phyloP scores from a whole-genome alignment of 352 stramenopile genomes.

The Aphanomyces invadans region DNA sequence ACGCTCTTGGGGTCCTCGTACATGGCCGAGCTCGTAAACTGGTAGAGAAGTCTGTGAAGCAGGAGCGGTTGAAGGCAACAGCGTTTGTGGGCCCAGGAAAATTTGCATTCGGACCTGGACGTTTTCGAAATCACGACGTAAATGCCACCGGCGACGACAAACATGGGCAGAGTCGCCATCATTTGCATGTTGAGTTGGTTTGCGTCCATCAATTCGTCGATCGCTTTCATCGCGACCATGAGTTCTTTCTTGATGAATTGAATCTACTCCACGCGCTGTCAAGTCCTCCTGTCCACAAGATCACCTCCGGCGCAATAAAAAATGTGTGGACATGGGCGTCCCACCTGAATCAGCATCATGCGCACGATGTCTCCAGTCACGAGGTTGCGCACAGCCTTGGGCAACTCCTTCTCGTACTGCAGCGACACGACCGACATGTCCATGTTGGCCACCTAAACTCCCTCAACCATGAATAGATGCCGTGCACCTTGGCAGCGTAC shows the following conservation, averaged over 20 bases:
- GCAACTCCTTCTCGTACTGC: conserved; percentile 61
- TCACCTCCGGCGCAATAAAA: too few species aligned
- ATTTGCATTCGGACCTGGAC: conserved; percentile 44
- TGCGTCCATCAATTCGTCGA: conserved; percentile 81
- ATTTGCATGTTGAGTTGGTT: conserved; percentile 85
- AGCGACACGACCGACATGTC: conserved; percentile 71
- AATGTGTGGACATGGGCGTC: too few species aligned
- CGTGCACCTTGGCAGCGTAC: too few species aligned
- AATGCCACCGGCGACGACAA: conserved; percentile 62
- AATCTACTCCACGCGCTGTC: conserved; percentile 34
- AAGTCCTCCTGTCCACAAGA: too few species aligned
- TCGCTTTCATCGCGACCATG: conserved; percentile 81
- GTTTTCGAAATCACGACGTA: conserved; percentile 52
- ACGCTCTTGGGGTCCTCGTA: conserved; percentile 73
- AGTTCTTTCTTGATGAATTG: conserved; percentile 87
- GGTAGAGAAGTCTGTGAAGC: conserved; percentile 40
- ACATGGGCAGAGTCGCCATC: conserved; percentile 75
- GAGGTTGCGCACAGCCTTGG: conserved; percentile 57
- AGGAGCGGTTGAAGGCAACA: too few species aligned
- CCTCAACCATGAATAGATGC: too few species aligned
- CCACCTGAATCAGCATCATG: conserved; percentile 71
- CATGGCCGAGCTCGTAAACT: conserved; percentile 64
- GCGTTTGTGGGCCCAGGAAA: too few species aligned
- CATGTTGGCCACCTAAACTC: conserved; percentile 37
- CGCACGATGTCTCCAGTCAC: conserved; percentile 80